A percentile compares a stretch with the other conserved stretches of the same genome.
Evolutionary conservation across 2,329 filamentous ascomycete species (phyloP).

Genomic region (Aspergillus sp.): DNA sequence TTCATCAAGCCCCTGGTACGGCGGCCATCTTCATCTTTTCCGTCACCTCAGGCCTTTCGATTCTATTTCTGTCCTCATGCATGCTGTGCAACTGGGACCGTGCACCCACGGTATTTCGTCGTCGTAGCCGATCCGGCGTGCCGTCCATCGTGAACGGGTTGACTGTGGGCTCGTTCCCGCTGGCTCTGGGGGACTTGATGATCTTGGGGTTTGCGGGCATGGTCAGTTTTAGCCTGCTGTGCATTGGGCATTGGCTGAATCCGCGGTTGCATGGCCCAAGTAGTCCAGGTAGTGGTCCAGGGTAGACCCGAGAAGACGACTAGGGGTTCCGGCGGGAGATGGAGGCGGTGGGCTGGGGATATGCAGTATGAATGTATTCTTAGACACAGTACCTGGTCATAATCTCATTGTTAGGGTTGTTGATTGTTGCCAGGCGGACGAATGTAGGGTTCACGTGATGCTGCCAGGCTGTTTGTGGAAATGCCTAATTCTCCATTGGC

Average conservation of each 20-base stretch:
- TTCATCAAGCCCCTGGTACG: constrained; percentile 58
- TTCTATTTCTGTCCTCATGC: constrained; percentile 63
- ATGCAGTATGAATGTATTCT: too few relatives aligned
- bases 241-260: constrained; percentile 41
- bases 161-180: constrained; percentile 55
- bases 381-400: too few relatives aligned
- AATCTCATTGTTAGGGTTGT: too few relatives aligned
- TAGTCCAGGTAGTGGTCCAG: too few relatives aligned
- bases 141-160: constrained; percentile 66
- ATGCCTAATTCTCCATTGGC: too few relatives aligned
- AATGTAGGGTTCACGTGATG: too few relatives aligned
- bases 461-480: too few relatives aligned
- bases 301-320: too few relatives aligned
- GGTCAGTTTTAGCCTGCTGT: constrained; percentile 49
- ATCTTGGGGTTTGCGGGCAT: constrained; percentile 54
- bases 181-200: constrained; percentile 53
- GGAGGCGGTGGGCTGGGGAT: too few relatives aligned
- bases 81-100: constrained; percentile 56
- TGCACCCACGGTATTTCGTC: constrained; percentile 51
- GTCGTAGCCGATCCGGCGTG: constrained; percentile 53
- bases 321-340: too few relatives aligned
- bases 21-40: constrained; percentile 67
- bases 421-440: too few relatives aligned
- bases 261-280: background rate
- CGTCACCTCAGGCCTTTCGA: constrained; percentile 68